Percentiles rank a stretch among this genome's conserved stretches.
These are phyloP conservation scores for Yarrowia keelungensis DNA, from an alignment of 805 yeast genomes.

Conservation along the genomic window DNA sequence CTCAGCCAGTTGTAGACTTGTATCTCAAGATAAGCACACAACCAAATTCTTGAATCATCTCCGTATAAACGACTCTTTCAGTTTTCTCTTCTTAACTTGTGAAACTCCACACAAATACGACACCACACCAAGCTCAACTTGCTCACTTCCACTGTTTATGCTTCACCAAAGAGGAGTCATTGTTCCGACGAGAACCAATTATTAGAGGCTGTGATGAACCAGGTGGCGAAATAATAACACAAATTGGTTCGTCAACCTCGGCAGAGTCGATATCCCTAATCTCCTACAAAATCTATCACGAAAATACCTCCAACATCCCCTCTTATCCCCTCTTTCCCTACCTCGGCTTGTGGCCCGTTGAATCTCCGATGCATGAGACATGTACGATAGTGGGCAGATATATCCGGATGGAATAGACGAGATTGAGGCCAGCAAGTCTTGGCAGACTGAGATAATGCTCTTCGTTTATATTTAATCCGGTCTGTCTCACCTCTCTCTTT, in stretches of 20 bases:
- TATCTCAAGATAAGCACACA: no score
- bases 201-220: no score
- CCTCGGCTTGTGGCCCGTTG: conserved; percentile 16
- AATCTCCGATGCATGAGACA: conserved; percentile 18
- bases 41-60: no score
- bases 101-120: no score
- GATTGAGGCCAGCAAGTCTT: conserved; percentile 25
- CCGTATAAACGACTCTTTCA: no score
- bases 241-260: no score
- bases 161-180: background rate
- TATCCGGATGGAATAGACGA: conserved; percentile 11
- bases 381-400: conserved; percentile 17
- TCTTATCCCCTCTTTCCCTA: background rate
- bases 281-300: no score
- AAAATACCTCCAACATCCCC: background rate
- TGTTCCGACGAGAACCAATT: background rate
- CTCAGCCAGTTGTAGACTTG: no score
- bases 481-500: background rate
- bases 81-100: no score
- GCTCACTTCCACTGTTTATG: background rate
- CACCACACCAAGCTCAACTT: background rate
- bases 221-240: no score
- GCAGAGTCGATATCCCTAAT: no score
- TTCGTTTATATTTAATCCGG: background rate
- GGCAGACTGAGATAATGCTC: background rate